Percentiles rank a stretch among this genome's conserved stretches.
These are phyloP conservation scores for Aspergillus texensis DNA, from an alignment of 2,329 filamentous ascomycete species.

Conservation along the genomic window DNA sequence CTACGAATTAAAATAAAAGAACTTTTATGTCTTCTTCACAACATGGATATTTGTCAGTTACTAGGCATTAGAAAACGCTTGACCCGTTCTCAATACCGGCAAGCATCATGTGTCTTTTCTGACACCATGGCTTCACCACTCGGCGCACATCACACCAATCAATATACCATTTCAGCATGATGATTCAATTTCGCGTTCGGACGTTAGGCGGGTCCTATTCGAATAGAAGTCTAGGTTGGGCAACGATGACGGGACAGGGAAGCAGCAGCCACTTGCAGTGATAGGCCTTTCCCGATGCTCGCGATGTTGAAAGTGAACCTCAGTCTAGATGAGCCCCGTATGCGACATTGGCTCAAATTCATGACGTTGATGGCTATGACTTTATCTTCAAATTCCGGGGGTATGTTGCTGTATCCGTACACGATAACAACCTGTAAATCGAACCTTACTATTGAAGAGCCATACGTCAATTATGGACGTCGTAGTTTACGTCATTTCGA, in stretches of 20 bases:
- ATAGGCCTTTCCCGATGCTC: not conserved
- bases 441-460: not conserved
- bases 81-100: constrained; percentile 20
- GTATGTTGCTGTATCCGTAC: not conserved
- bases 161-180: constrained; percentile 36
- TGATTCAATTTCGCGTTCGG: not conserved
- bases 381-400: not conserved
- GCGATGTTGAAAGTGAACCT: not conserved
- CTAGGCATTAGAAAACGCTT: constrained; percentile 31
- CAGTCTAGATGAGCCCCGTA: not conserved
- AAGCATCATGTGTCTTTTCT: constrained; percentile 33
- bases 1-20: constrained; percentile 43
- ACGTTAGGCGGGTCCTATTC: not conserved
- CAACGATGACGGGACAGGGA: not conserved
- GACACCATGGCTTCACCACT: constrained; percentile 35
- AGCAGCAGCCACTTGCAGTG: not conserved
- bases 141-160: constrained; percentile 40
- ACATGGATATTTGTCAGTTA: constrained; percentile 31
- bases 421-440: not conserved
- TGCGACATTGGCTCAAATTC: not conserved
- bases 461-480: not conserved
- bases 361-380: not conserved
- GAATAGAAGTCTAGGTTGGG: not conserved
- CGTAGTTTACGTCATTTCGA: not conserved
- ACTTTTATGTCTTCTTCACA: constrained; percentile 31